These are phyloP conservation scores for Amaranthus palmeri DNA, from an alignment of 148 eudicot genomes.

Conservation along the genomic window DNA sequence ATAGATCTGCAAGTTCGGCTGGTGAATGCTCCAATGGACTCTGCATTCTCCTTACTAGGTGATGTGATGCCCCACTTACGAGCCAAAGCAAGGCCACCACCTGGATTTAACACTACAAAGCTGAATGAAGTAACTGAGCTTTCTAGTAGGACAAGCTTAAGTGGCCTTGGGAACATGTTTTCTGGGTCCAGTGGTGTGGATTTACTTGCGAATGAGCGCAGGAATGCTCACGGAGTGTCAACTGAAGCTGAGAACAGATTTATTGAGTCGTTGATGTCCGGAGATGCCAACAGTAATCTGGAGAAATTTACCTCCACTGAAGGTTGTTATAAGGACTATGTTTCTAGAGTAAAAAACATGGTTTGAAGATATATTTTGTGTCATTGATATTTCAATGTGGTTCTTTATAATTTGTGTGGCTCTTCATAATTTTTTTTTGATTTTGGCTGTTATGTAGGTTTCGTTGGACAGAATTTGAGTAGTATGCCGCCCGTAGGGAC, in stretches of 20 bases:
- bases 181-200: conserved; percentile 42
- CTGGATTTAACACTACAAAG: conserved; percentile 71
- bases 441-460: conserved; percentile 42
- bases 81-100: conserved; percentile 85
- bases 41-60: conserved; percentile 65
- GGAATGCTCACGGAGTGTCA: conserved; percentile 41
- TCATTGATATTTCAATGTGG: neutral
- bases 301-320: conserved; percentile 61
- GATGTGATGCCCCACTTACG: conserved; percentile 97
- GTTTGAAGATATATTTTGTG: neutral
- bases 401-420: neutral
- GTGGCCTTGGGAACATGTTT: conserved; percentile 43
- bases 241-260: conserved; percentile 77
- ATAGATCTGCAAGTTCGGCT: conserved; percentile 78
- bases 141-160: conserved; percentile 38
- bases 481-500: conserved; percentile 42
- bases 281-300: conserved; percentile 31
- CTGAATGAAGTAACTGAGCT: conserved; percentile 45
- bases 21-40: conserved; percentile 61
- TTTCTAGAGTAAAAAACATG: neutral
- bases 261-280: conserved; percentile 85
- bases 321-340: conserved; percentile 37
- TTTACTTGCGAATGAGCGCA: conserved; percentile 39
- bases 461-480: conserved; percentile 40
- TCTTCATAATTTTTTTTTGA: no score